These are phyloP conservation scores for Phytophthora pini DNA, from an alignment of 352 stramenopile species.

Conservation along the genomic window DNA sequence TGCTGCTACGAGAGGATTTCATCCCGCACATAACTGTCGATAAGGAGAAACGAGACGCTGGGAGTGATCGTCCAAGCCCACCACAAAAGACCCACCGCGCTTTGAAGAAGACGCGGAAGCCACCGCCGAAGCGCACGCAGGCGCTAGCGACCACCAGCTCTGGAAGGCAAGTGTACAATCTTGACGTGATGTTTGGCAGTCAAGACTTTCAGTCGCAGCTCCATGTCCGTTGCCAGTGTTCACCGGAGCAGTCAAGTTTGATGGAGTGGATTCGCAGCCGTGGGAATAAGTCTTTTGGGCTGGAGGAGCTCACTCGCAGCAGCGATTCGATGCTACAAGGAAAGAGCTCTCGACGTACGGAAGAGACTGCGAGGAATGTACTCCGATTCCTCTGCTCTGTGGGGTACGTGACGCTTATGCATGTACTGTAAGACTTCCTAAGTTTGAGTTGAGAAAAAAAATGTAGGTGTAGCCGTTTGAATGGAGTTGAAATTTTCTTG, in stretches of 20 bases:
- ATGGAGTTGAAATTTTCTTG: not conserved
- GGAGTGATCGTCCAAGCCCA: too few species aligned
- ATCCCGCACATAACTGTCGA: conserved; percentile 24
- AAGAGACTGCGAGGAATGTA: conserved; percentile 47
- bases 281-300: conserved; percentile 28
- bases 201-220: conserved; percentile 34
- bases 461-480: not conserved
- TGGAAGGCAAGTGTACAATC: conserved; percentile 37
- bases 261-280: conserved; percentile 61
- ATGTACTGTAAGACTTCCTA: too few species aligned
- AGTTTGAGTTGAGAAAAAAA: not conserved
- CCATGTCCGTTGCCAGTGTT: conserved; percentile 63
- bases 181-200: conserved; percentile 47
- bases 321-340: conserved; percentile 4
- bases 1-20: conserved; percentile 48
- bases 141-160: not conserved
- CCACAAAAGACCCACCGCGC: conserved; percentile 27
- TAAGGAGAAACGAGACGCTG: not conserved
- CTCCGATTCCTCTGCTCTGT: conserved; percentile 60
- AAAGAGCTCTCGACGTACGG: conserved; percentile 9
- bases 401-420: conserved; percentile 12
- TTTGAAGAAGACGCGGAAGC: conserved; percentile 41
- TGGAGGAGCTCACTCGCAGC: conserved; percentile 30
- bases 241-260: conserved; percentile 45
- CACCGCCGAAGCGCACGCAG: conserved; percentile 43